These are phyloP conservation scores for Daldinia decipiens DNA, from an alignment of 495 filamentous ascomycete genomes.

Conservation along the genomic window DNA sequence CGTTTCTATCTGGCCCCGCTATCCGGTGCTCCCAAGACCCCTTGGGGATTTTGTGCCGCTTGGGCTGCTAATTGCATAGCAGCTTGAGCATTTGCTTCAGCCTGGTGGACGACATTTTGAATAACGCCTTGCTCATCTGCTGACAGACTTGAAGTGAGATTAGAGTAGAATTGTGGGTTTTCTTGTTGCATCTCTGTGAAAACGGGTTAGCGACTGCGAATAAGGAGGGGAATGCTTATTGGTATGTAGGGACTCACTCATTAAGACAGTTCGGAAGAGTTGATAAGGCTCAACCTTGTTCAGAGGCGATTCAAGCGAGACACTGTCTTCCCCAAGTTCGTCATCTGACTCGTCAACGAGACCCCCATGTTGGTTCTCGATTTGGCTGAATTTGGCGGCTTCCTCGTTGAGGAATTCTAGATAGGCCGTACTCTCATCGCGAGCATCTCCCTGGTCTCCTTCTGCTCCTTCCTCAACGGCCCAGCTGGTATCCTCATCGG, in stretches of 20 bases:
- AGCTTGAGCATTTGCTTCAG: conserved; percentile 65
- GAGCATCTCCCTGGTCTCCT: conserved; percentile 69
- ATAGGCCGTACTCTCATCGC: conserved; percentile 93
- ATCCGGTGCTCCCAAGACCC: conserved; percentile 36
- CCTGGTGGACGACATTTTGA: conserved; percentile 81
- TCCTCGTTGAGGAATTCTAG: conserved; percentile 95
- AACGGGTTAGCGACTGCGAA: conserved; percentile 38
- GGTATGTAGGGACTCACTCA: conserved; percentile 72
- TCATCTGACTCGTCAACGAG: conserved; percentile 77
- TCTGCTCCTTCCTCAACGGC: conserved; percentile 58
- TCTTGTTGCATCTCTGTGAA: conserved; percentile 85
- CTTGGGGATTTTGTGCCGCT: conserved; percentile 42
- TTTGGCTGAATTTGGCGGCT: conserved; percentile 82
- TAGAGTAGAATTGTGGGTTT: conserved; percentile 88
- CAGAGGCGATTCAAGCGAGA: conserved; percentile 89
- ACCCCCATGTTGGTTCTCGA: conserved; percentile 49
- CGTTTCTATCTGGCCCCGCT: conserved; percentile 46
- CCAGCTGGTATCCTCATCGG: conserved; percentile 72
- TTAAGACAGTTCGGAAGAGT: conserved; percentile 80
- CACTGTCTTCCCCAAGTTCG: conserved; percentile 91
- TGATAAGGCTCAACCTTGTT: conserved; percentile 95
- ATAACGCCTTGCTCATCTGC: conserved; percentile 84
- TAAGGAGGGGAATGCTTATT: not conserved
- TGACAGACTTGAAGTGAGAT: conserved; percentile 78
- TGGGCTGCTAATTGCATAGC: conserved; percentile 43